phyloP scores from a whole-genome alignment of 1,284 basidiomycete species.

The Rhodotorula sp. region DNA sequence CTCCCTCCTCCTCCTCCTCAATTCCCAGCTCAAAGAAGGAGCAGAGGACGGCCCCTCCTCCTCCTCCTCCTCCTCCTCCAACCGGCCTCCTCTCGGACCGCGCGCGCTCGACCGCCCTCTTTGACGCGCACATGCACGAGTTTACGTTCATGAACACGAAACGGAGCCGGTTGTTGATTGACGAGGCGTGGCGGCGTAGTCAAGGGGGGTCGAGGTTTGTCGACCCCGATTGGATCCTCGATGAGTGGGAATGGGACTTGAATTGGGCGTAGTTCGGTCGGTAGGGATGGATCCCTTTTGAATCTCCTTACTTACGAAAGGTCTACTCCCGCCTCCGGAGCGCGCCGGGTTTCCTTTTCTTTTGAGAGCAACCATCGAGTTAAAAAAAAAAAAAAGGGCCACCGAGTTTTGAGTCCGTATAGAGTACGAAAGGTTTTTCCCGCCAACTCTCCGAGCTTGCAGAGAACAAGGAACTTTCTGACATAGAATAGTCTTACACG shows the following conservation, averaged over 20 bases:
- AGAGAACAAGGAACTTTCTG: no score
- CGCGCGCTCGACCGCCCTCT: conserved; percentile 13
- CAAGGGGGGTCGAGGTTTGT: conserved; percentile 11
- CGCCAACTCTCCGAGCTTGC: no score
- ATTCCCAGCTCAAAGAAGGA: neutral
- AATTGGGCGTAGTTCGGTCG: conserved; percentile 11
- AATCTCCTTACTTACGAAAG: no score
- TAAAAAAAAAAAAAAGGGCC: no score
- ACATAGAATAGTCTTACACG: no score
- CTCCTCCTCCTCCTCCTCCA: neutral
- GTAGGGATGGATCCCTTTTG: no score
- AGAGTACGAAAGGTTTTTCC: no score
- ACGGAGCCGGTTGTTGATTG: conserved; percentile 8
- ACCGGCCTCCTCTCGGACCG: neutral
- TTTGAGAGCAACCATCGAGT: no score
- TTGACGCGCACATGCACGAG: conserved; percentile 23
- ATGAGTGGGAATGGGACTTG: conserved; percentile 21
- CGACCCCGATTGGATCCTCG: conserved; percentile 18
- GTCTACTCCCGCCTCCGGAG: no score
- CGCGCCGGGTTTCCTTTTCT: no score
- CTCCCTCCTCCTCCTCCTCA: neutral
- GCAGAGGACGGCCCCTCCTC: neutral
- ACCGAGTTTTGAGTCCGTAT: no score
- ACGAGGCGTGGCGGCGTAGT: conserved; percentile 19
- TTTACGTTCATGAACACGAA: conserved; percentile 26